phyloP scores from a whole-genome alignment of 2,329 filamentous ascomycete genomes.

The Mycosphaerella sp. region DNA sequence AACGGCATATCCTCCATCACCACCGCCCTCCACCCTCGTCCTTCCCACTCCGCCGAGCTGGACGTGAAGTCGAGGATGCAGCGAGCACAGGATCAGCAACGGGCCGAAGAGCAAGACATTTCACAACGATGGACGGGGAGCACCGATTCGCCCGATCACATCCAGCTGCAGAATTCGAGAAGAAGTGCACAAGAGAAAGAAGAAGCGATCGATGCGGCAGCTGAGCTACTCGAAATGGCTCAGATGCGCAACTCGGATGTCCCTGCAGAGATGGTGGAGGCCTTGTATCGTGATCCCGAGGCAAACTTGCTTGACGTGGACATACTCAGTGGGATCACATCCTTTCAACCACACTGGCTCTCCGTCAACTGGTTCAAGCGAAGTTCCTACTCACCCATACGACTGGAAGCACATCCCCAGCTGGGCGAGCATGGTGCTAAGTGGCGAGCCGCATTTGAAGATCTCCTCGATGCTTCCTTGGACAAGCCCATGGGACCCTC shows the following conservation, averaged over 20 bases:
- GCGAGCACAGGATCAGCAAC: conserved; percentile 20
- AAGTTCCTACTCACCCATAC: conserved; percentile 51
- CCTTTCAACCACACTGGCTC: conserved; percentile 27
- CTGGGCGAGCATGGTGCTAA: conserved; percentile 33
- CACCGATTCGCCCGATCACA: conserved; percentile 21
- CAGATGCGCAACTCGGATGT: conserved; percentile 24
- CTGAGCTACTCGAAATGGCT: conserved; percentile 24
- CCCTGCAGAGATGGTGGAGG: conserved; percentile 21
- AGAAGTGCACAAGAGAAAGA: conserved; percentile 15
- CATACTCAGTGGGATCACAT: conserved; percentile 18
- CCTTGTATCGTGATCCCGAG: conserved; percentile 26
- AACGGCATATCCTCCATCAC: conserved; percentile 49
- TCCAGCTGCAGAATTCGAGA: conserved; percentile 15
- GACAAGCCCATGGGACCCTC: conserved; percentile 30
- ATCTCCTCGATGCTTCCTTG: conserved; percentile 45
- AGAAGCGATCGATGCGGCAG: conserved; percentile 18
- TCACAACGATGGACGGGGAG: conserved; percentile 26
- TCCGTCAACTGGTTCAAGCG: conserved; percentile 34
- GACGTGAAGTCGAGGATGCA: conserved; percentile 26
- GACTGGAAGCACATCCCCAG: conserved; percentile 44
- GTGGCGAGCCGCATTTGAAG: conserved; percentile 55
- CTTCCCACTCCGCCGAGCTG: conserved; percentile 40
- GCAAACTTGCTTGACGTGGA: conserved; percentile 15
- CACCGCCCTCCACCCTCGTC: conserved; percentile 43
- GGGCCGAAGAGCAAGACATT: conserved; percentile 24